Conservation (phyloP, 306 rosid species). For the Sicyos edulis region DNA sequence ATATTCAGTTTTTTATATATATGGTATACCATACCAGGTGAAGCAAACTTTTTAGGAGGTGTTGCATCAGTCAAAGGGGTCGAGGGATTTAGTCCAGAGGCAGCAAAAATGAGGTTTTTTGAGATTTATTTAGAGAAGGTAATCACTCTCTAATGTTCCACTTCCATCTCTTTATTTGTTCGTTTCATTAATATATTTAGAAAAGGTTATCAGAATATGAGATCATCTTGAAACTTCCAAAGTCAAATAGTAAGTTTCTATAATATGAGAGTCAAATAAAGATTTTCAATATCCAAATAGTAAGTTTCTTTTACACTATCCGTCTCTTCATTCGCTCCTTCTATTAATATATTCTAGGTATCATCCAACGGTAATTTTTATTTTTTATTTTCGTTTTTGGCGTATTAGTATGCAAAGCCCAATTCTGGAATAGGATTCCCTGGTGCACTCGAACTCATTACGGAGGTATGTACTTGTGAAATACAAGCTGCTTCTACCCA, state of each 20-base stretch:
- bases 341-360: not conserved
- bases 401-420: slow-evolving; percentile 78
- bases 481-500: slow-evolving; percentile 13
- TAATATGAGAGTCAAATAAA: too few species aligned
- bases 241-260: too few species aligned
- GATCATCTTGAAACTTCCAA: too few species aligned
- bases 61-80: slow-evolving; percentile 86
- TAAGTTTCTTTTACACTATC: too few species aligned
- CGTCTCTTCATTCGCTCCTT: too few species aligned
- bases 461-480: slow-evolving; percentile 49
- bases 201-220: too few species aligned
- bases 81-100: slow-evolving; percentile 59
- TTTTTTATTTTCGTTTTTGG: not conserved
- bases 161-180: too few species aligned
- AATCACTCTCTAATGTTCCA: not conserved
- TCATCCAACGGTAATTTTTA: not conserved
- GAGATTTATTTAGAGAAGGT: slow-evolving; percentile 90
- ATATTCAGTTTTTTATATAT: too few species aligned
- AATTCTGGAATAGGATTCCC: slow-evolving; percentile 94
- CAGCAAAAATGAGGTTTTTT: slow-evolving; percentile 81
- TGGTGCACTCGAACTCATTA: slow-evolving; percentile 84
- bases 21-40: slow-evolving; percentile 41
- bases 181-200: too few species aligned
- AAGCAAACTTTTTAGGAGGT: slow-evolving; percentile 92
- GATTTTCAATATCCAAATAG: too few species aligned